A percentile compares a stretch with the other conserved stretches of the same genome.
Evolutionary conservation across 208 protist species (phyloP).

Genomic region (Leishmania aethiopica): DNA sequence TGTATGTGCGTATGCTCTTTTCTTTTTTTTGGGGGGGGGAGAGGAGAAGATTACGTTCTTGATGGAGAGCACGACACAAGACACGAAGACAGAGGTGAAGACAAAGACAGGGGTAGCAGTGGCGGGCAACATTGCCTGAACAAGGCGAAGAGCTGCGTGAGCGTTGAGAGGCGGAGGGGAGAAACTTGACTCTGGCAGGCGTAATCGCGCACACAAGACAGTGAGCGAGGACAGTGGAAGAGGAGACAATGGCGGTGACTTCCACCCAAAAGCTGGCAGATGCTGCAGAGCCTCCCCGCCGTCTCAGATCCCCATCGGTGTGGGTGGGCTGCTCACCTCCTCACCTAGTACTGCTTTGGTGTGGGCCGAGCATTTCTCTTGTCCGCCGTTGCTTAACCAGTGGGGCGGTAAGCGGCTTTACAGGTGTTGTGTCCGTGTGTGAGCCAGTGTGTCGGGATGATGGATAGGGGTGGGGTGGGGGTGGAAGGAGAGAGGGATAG

Average conservation of each 20-base stretch:
- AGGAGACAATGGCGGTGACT: neutral
- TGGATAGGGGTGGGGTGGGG: neutral
- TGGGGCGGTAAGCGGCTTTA: neutral
- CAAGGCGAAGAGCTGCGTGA: neutral
- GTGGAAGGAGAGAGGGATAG: neutral
- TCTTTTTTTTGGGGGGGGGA: neutral
- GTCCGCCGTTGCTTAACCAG: neutral
- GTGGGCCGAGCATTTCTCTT: neutral
- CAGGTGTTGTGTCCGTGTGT: neutral
- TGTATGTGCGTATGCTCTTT: neutral
- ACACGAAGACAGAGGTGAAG: neutral
- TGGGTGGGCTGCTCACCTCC: neutral
- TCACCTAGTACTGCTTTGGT: neutral
- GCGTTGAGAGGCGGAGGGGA: neutral
- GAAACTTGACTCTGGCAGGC: neutral
- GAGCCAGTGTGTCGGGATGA: neutral
- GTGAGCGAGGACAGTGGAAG: neutral
- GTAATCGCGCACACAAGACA: constrained; percentile 1
- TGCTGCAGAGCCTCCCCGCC: neutral
- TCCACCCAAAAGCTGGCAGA: neutral
- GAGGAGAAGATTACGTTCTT: neutral
- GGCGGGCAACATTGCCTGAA: neutral
- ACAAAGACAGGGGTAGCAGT: neutral
- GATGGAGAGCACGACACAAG: neutral
- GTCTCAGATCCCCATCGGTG: neutral